Evolutionary conservation across 176 grass and related monocot species (phyloP), one percentile per base, ranked within the genome.

Genomic region (Oryza nivara): DNA sequence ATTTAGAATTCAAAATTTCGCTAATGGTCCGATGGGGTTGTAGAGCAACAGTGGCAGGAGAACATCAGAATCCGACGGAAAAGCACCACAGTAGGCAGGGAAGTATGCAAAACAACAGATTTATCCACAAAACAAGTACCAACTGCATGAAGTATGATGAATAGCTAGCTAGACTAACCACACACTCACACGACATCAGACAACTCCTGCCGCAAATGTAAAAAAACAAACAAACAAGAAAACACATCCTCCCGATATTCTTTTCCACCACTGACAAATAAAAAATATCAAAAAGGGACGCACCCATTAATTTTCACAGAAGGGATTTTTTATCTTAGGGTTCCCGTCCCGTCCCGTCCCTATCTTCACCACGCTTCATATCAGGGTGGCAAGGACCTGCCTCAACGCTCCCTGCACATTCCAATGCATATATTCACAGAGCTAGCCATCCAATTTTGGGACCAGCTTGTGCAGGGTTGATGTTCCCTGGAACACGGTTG

Each of bases 391-490:
- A 34, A 70, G 20, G 2, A 46, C 44, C 56, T 74, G 38, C 41
- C 47, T 66, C 17, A 26, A 83, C 11, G 47, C 47, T 46, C 49
- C 12, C 11, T 65, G 56, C 58, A 19, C 65, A 23, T 6, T 5
- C 49, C 75, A 70, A 60, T 43, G 35, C 40, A 34, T 16, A 28
- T 5, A 48, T n/a, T 17, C 52, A 79, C 9, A 14, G 15, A 87
- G 46, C 66, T 82, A 87, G 73, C 75, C 70, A 65, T 80, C 74
- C 45, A 0, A 17, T 48, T 65, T 14, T 0, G 71, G 75, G 73
- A 99, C 78, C 64, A 72, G 86, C 89, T 99, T 99, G 84, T 96
- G 89, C 46, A 96, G 87, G 58, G 86, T 88, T 43, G 93, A 99
- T 72, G 96, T 92, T 58, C 93, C 93, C 16, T 94, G 87, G 81